Conservation (phyloP, 2,329 filamentous ascomycete species). For the Bipolaris sorokiniana region DNA sequence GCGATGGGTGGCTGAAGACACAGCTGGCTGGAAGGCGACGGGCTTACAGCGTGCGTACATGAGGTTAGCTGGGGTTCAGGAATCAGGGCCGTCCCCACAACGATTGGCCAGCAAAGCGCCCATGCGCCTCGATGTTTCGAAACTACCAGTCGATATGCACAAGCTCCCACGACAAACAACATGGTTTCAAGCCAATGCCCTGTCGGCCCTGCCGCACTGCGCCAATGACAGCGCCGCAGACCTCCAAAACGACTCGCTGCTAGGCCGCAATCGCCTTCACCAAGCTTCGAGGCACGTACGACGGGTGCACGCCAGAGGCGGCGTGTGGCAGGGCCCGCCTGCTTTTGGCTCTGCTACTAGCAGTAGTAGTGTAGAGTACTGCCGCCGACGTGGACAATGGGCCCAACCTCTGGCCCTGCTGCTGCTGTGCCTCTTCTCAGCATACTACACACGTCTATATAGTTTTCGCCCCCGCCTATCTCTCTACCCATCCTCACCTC, state of each 20-base stretch:
- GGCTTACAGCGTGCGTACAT: conserved; percentile 8
- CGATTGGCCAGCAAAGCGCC: conserved; percentile 26
- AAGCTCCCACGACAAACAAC: conserved; percentile 18
- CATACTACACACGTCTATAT: conserved; percentile 15
- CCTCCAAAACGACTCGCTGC: neutral
- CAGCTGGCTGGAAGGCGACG: conserved; percentile 15
- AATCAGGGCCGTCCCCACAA: conserved; percentile 14
- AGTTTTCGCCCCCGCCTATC: conserved; percentile 18
- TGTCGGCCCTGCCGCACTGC: neutral
- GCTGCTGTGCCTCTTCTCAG: conserved; percentile 22
- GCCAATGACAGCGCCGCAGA: conserved; percentile 9
- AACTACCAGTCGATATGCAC: conserved; percentile 19
- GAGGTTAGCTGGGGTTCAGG: conserved; percentile 14
- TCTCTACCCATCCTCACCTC: neutral
- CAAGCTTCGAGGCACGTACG: conserved; percentile 1
- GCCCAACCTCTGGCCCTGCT: conserved; percentile 24
- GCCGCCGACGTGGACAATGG: conserved; percentile 1
- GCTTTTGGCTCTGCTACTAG: neutral
- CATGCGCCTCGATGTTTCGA: conserved; percentile 30
- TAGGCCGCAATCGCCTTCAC: neutral
- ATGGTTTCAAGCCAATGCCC: conserved; percentile 16
- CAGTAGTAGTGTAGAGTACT: no score
- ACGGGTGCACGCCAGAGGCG: neutral
- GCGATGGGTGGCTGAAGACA: conserved; percentile 1
- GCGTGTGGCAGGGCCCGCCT: conserved; percentile 7